Evolutionary conservation across 1,284 basidiomycete genomes (phyloP).

Genomic region (Apiotrichum gamsii): DNA sequence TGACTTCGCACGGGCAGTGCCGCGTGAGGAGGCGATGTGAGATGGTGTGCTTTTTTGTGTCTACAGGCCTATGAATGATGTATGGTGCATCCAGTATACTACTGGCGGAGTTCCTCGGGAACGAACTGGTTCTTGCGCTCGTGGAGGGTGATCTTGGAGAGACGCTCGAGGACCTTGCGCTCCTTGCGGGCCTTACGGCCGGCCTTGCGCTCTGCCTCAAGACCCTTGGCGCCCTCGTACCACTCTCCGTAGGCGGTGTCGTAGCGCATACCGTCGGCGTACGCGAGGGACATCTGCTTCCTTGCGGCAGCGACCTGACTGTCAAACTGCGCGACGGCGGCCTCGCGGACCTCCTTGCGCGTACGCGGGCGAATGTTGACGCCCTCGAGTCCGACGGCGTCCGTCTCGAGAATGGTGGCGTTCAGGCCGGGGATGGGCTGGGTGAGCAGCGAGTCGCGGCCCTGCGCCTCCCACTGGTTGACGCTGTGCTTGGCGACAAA

Average conservation of each 20-base stretch:
- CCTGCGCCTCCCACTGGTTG: constrained; percentile 32
- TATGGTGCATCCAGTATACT: constrained; percentile 2
- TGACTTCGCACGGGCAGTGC: not conserved
- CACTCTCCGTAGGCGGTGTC: constrained; percentile 15
- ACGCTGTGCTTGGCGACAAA: constrained; percentile 22
- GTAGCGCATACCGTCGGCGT: constrained; percentile 18
- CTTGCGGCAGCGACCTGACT: constrained; percentile 16
- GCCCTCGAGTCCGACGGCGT: constrained; percentile 31
- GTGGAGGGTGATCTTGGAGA: constrained; percentile 12
- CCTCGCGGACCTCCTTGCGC: constrained; percentile 39
- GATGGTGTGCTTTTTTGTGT: no score
- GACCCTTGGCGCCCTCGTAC: constrained; percentile 19
- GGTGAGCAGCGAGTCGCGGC: constrained; percentile 35
- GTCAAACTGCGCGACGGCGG: constrained; percentile 32
- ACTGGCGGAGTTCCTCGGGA: constrained; percentile 12
- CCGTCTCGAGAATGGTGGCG: constrained; percentile 15
- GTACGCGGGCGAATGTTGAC: constrained; percentile 35
- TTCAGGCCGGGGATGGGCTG: not conserved
- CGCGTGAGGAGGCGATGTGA: no score
- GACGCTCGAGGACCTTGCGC: constrained; percentile 9
- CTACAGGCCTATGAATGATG: constrained; percentile 5
- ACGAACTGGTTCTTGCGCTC: constrained; percentile 31
- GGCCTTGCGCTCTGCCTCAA: constrained; percentile 4
- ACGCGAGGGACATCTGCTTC: constrained; percentile 17
- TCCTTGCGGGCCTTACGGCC: constrained; percentile 12